Evolutionary conservation across 768 basidiomycete species (phyloP).

Genomic region (Zangia roseola): DNA sequence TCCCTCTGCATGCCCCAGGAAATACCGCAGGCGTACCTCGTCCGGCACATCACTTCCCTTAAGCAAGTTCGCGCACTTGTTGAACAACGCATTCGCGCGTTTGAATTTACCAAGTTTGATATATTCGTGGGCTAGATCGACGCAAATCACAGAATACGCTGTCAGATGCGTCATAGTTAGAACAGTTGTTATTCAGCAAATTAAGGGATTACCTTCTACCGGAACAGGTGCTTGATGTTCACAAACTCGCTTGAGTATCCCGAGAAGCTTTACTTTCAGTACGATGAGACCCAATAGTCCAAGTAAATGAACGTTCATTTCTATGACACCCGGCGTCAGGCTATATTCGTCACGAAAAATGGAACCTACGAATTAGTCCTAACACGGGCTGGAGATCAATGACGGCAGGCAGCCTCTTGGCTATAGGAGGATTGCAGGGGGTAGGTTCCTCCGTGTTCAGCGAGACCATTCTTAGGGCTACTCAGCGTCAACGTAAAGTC

Average conservation of each 20-base stretch:
- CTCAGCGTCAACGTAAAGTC: background rate
- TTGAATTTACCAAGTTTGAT: constrained; percentile 70
- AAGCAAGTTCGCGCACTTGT: constrained; percentile 48
- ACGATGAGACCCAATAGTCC: constrained; percentile 68
- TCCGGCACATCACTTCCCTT: constrained; percentile 46
- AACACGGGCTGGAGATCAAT: constrained; percentile 38
- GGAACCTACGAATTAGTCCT: constrained; percentile 51
- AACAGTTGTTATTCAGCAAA: background rate
- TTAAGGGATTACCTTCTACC: constrained; percentile 43
- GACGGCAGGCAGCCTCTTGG: background rate
- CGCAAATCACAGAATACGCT: constrained; percentile 65
- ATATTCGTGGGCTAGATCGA: constrained; percentile 79
- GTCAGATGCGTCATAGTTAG: background rate
- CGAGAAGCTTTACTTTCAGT: constrained; percentile 65
- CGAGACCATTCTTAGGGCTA: constrained; percentile 19
- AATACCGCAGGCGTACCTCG: constrained; percentile 52
- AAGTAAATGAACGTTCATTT: constrained; percentile 57
- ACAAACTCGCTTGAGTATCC: constrained; percentile 59
- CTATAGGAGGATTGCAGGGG: background rate
- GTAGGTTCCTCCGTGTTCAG: constrained; percentile 11
- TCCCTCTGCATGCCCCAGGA: constrained; percentile 66
- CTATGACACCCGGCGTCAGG: constrained; percentile 31
- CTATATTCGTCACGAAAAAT: background rate
- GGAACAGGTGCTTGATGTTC: constrained; percentile 43
- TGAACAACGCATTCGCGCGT: constrained; percentile 65